These are phyloP conservation scores for Aspergillus quadricinctus DNA, from an alignment of 2,329 filamentous ascomycete species.

Conservation along the genomic window DNA sequence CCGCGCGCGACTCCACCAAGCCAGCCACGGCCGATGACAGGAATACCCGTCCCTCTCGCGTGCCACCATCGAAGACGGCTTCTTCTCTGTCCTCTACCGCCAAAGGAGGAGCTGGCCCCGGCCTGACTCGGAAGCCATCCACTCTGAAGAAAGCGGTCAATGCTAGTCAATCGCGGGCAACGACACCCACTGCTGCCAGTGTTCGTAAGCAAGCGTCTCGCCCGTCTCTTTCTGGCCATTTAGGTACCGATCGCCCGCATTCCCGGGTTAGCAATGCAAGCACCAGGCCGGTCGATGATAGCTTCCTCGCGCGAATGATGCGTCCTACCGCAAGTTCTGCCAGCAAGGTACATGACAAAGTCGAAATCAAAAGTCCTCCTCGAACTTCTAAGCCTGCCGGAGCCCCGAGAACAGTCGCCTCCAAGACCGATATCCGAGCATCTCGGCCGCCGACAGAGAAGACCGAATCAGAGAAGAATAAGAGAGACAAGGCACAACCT, in stretches of 20 bases:
- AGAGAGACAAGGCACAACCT: conserved; percentile 5
- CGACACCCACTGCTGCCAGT: conserved; percentile 19
- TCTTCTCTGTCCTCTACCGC: conserved; percentile 39
- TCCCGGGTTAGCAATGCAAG: conserved; percentile 38
- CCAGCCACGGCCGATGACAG: conserved; percentile 20
- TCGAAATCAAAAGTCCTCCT: conserved; percentile 39
- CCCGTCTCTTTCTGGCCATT: conserved; percentile 26
- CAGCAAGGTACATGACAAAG: conserved; percentile 46
- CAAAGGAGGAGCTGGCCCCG: conserved; percentile 24
- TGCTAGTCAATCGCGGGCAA: conserved; percentile 19
- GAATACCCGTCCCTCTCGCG: conserved; percentile 33
- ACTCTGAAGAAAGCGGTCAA: conserved; percentile 25
- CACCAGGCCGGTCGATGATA: conserved; percentile 39
- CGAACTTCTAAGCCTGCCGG: conserved; percentile 20
- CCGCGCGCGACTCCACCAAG: conserved; percentile 25
- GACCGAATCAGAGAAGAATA: conserved; percentile 2
- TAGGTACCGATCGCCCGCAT: conserved; percentile 33
- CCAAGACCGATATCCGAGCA: conserved; percentile 20
- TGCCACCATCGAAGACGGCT: conserved; percentile 38
- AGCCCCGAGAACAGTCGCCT: conserved; percentile 20
- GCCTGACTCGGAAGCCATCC: conserved; percentile 35
- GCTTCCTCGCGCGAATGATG: conserved; percentile 50
- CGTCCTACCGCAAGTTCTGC: conserved; percentile 49
- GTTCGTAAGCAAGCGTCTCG: conserved; percentile 30
- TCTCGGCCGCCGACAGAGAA: conserved; percentile 20